phyloP scores from a whole-genome alignment of 805 yeast species.

The Tetrapisispora nanseiensis region DNA sequence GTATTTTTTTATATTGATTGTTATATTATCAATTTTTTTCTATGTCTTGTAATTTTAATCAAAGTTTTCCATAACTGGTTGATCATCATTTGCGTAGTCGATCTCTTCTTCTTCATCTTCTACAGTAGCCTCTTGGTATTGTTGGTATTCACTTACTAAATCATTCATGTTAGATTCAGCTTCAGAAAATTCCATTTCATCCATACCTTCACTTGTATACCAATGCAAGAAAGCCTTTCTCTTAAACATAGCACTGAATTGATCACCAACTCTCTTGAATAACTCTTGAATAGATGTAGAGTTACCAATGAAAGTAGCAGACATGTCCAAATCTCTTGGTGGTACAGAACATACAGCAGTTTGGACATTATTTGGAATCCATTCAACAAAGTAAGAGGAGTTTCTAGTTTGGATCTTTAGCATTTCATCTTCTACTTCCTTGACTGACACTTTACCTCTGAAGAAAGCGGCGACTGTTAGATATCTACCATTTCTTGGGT shows the following conservation, averaged over 20 bases:
- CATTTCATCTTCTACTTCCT: conserved; percentile 94
- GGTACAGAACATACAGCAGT: conserved; percentile 89
- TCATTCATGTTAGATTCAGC: conserved; percentile 89
- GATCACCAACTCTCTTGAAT: conserved; percentile 81
- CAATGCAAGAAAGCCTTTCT: conserved; percentile 94
- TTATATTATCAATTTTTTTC: background rate
- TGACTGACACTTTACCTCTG: conserved; percentile 85
- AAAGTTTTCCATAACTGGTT: conserved; percentile 28
- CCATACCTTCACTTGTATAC: conserved; percentile 96
- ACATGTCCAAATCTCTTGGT: conserved; percentile 74
- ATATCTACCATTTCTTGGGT: conserved; percentile 84
- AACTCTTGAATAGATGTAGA: conserved; percentile 88
- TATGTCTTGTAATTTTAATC: conserved; percentile 10
- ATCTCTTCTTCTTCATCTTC: conserved; percentile 66
- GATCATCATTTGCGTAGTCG: conserved; percentile 28
- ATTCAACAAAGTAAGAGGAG: conserved; percentile 78
- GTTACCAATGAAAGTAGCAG: conserved; percentile 90
- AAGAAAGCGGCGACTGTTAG: conserved; percentile 89
- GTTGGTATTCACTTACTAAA: conserved; percentile 82
- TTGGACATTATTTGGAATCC: conserved; percentile 95
- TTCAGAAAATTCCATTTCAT: conserved; percentile 85
- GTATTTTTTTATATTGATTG: background rate
- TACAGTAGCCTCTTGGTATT: conserved; percentile 74
- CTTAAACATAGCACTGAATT: conserved; percentile 85
- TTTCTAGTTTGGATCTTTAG: conserved; percentile 72